Base-by-base conservation (phyloP, 495 filamentous ascomycete species). In the Podospora didyma region DNA sequence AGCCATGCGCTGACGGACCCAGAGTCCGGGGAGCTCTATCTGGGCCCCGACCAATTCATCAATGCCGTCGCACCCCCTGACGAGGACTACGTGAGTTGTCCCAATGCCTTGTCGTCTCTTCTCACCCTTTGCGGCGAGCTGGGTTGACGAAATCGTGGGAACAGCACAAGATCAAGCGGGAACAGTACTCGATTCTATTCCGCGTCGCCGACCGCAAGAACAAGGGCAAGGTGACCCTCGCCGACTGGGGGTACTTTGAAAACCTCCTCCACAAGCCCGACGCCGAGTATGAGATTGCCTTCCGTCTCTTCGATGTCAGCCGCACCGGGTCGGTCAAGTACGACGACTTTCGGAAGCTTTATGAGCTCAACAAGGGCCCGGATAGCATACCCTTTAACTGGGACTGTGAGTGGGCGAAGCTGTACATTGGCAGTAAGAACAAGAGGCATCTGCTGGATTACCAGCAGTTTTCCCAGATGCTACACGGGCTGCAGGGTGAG, bases 271-370 rank as follows among this genome's bases (percentile, higher is more conserved):
- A 82, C 49, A 97, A 96, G 69, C 91, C 94, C 58, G 94, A 97
- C 61, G 95, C 94, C 65, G 95, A 98, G 71, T 98, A 98, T 69
- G 92, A 98, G 73, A 97, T 98, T 61, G 93, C 92, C 4, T 98
- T 97, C 75, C 89, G 95, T 54, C 81, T 97, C 24, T 98, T 98
- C 73, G 94, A 97, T 62, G 72, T 87, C 58, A 83, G 94, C 23
- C 84, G 89, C 35, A 87, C 82, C 20, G 94, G 94, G 3, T 80
- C 76, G 20, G 89, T 98, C 63, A 91, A 89, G 63, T 96, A 90
- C 62, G 89, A 95, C 1, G 82, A 90, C 63, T 91, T 98, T 72
- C 80, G 87, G 63, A 78, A 80, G 34, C 78, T 92, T 34, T 96
- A 92, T 71, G 86, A 90, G 64, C 75, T 82, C 62, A 94, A 92